Evolutionary conservation across 2,329 filamentous ascomycete species (phyloP).

Genomic region (Penicillium sp.): DNA sequence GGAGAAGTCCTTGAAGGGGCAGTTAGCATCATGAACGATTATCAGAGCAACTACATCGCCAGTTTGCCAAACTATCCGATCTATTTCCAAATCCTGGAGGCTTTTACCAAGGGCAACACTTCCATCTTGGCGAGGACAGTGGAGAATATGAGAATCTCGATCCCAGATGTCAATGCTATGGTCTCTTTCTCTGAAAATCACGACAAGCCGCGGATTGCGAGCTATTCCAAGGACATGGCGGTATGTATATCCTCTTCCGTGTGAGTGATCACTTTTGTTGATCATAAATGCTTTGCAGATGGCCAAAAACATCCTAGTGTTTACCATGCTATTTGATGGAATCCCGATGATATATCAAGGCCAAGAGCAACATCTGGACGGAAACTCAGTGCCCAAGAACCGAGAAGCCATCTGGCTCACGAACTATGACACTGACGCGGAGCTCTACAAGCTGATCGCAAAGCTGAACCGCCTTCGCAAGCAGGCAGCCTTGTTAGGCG

Average conservation of each 20-base stretch:
- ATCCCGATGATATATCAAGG: constrained; percentile 40
- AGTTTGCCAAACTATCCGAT: constrained; percentile 48
- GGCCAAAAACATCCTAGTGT: constrained; percentile 61
- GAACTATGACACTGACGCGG: constrained; percentile 38
- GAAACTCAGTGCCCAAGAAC: constrained; percentile 47
- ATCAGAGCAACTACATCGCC: constrained; percentile 44
- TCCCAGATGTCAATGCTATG: constrained; percentile 46
- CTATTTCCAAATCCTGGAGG: constrained; percentile 32
- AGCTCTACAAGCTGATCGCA: constrained; percentile 40
- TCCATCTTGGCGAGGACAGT: constrained; percentile 25
- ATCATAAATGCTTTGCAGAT: constrained; percentile 30
- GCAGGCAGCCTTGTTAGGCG: constrained; percentile 37
- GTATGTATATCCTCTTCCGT: constrained; percentile 15
- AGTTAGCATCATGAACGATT: constrained; percentile 37
- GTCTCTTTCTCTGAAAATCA: constrained; percentile 60
- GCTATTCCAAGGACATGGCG: constrained; percentile 52
- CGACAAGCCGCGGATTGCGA: constrained; percentile 55
- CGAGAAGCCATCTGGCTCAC: constrained; percentile 56
- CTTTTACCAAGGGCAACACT: constrained; percentile 34
- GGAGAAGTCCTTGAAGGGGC: constrained; percentile 46
- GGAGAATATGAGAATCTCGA: constrained; percentile 25
- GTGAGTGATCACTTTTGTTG: background rate
- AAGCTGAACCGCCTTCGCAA: constrained; percentile 46
- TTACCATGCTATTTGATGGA: constrained; percentile 58
- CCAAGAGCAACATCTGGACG: constrained; percentile 60